Conservation (phyloP, 1,284 basidiomycete genomes). For the Rhizoctonia solani region DNA sequence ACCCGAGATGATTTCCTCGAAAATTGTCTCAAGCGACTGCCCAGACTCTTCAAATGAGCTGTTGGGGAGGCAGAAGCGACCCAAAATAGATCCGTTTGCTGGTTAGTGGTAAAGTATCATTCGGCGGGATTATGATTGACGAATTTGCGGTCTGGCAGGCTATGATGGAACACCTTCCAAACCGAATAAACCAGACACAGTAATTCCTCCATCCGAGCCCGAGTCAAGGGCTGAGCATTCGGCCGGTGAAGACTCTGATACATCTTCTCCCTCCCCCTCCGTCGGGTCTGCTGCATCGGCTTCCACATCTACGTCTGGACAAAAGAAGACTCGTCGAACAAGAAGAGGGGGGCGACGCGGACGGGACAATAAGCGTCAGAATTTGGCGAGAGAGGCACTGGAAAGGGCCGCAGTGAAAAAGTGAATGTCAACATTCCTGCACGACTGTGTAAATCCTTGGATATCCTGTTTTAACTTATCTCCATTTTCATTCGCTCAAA, state of each 20-base stretch:
- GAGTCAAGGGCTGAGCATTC: background rate
- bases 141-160: background rate
- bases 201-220: background rate
- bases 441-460: too few relatives aligned
- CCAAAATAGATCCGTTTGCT: conserved; percentile 63
- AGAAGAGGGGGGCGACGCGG: background rate
- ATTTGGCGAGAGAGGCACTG: background rate
- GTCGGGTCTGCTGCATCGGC: background rate
- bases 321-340: background rate
- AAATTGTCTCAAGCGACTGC: conserved; percentile 39
- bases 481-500: too few relatives aligned
- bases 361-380: background rate
- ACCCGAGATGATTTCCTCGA: conserved; percentile 40
- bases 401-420: background rate
- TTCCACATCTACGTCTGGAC: background rate
- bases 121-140: background rate
- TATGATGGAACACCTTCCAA: background rate
- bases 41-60: conserved; percentile 15
- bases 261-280: background rate
- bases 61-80: conserved; percentile 42
- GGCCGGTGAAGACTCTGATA: background rate
- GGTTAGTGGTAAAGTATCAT: conserved; percentile 48
- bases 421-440: too few relatives aligned
- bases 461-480: too few relatives aligned
- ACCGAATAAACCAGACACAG: too few relatives aligned